A percentile compares a stretch with the other conserved stretches of the same genome.
Conservation (phyloP, 164 flowering plant genomes). For the Berberis vulgaris region DNA sequence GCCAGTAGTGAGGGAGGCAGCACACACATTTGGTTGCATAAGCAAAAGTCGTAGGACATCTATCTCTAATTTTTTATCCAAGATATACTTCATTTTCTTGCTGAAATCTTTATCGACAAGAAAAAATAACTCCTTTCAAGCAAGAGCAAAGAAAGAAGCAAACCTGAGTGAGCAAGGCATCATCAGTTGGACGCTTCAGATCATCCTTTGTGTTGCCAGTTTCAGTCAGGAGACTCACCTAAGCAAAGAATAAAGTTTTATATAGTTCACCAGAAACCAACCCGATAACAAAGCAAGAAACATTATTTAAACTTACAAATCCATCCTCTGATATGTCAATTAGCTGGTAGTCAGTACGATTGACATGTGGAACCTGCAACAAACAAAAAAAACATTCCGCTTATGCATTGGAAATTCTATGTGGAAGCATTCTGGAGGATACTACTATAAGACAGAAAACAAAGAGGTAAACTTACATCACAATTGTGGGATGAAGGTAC, state of each 20-base stretch:
- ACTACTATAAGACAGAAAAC: not conserved
- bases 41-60: too few species aligned
- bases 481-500: conserved; percentile 34
- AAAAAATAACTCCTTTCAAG: not conserved
- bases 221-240: conserved; percentile 21
- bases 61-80: too few species aligned
- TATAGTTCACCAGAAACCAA: not conserved
- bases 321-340: conserved; percentile 34
- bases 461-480: conserved; percentile 20
- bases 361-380: conserved; percentile 36
- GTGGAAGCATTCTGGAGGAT: too few species aligned
- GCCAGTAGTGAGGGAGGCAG: too few species aligned
- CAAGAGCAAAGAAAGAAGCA: not conserved
- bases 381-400: not conserved
- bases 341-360: conserved; percentile 35
- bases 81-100: too few species aligned
- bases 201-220: conserved; percentile 19
- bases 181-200: conserved; percentile 20
- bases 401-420: not conserved
- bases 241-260: not conserved
- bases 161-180: conserved; percentile 14
- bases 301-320: conserved; percentile 14
- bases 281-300: not conserved
- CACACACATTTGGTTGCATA: too few species aligned
- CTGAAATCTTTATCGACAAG: not conserved